Evolutionary conservation across 2,329 filamentous ascomycete genomes (phyloP), one percentile per base, ranked within the genome.

Genomic region (Aspergillus neotritici): DNA sequence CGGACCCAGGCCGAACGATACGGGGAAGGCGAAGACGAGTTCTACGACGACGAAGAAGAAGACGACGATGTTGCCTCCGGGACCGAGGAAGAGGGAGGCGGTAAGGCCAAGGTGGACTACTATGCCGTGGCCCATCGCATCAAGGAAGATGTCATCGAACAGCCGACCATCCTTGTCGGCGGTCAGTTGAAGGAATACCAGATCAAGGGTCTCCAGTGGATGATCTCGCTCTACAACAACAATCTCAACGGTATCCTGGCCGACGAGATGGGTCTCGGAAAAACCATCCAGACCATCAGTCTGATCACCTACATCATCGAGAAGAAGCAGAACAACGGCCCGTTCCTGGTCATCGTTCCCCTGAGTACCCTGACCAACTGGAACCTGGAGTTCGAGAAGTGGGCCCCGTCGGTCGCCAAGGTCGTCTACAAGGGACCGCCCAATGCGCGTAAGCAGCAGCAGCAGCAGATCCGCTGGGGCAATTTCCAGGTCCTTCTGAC

Each of bases 151-250:
- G 84, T 98, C 56, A 85, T 79, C 1, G 75, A 77, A 48, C 93
- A 98, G 62, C 87, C 93, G 5, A 69, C 70, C 41, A 94, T 94
- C 34, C 78, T 98, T 48, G 88, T 97, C 50, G 93, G 93, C 63
- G 93, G 93, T 62, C 86, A 76, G 9, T 76, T 98, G 54, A 98
- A 98, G 68, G 93, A 98, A 66, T 98, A 98, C 69, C 93, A 98
- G 71, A 56, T 98, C 69, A 97, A 96, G 81, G 93, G 93, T 78
- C 74, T 98, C 37, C 91, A 98, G 67, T 98, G 93, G 93, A 98
- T 98, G 93, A 84, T 98, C 48, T 98, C 93, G 11, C 78, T 98
- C 11, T 98, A 97, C 79, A 98, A 98, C 82, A 98, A 98, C 76
- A 98, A 96, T 69, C 80, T 98, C 53, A 98, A 98, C 66, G 93